phyloP scores from a whole-genome alignment of 495 filamentous ascomycete species.

The Niebla homalea region DNA sequence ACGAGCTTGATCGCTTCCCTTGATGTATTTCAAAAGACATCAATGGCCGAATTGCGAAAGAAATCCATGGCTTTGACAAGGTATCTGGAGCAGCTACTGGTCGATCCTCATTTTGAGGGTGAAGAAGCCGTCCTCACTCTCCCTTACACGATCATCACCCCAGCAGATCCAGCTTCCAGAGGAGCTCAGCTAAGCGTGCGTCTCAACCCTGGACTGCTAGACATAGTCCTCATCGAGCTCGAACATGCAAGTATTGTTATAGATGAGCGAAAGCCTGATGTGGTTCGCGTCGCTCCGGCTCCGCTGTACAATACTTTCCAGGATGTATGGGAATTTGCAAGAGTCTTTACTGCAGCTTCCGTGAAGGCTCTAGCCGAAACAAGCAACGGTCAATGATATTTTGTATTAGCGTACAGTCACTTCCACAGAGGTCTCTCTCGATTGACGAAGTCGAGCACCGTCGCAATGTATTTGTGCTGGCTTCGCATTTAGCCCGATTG shows the following conservation, averaged over 20 bases:
- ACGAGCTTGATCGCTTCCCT: slow-evolving; percentile 62
- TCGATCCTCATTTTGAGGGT: slow-evolving; percentile 27
- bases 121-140: slow-evolving; percentile 22
- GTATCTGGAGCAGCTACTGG: slow-evolving; percentile 64
- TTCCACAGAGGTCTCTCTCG: too few relatives aligned
- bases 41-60: slow-evolving; percentile 52
- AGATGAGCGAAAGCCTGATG: slow-evolving; percentile 82
- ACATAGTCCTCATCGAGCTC: slow-evolving; percentile 51
- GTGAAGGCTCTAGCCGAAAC: slow-evolving; percentile 9
- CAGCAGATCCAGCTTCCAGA: slow-evolving; percentile 51
- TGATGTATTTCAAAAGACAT: slow-evolving; percentile 62
- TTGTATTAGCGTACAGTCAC: too few relatives aligned
- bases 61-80: slow-evolving; percentile 66
- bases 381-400: not conserved
- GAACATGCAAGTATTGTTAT: slow-evolving; percentile 62
- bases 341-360: slow-evolving; percentile 44
- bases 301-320: slow-evolving; percentile 77
- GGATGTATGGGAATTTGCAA: slow-evolving; percentile 68
- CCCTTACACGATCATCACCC: slow-evolving; percentile 71
- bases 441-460: too few relatives aligned
- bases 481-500: too few relatives aligned
- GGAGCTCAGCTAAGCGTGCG: slow-evolving; percentile 79
- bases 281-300: slow-evolving; percentile 81
- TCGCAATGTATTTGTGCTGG: too few relatives aligned
- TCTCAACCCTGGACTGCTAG: slow-evolving; percentile 53